Evolutionary conservation across 208 protist genomes (phyloP).

Genomic region (Novymonas esmeraldas): DNA sequence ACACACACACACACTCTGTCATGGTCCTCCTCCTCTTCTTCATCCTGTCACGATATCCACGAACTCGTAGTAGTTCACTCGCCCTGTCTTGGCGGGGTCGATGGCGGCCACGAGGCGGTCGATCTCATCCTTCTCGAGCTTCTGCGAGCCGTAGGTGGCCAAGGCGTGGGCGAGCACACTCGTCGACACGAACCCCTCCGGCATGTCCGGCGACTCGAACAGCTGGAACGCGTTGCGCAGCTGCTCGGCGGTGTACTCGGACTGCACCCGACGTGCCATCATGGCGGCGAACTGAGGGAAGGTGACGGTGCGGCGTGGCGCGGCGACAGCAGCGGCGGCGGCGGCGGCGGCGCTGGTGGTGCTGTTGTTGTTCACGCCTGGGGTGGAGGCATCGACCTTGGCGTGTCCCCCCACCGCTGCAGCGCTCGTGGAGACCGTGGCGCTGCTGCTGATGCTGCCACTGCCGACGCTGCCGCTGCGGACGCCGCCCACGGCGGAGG

Average conservation of each 20-base stretch:
- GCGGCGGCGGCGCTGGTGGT: neutral
- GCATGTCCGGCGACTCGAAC: slow-evolving; percentile 89
- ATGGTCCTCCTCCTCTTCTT: neutral
- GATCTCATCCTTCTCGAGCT: slow-evolving; percentile 82
- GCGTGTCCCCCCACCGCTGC: slow-evolving; percentile 2
- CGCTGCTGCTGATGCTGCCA: slow-evolving; percentile 4
- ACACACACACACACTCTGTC: neutral
- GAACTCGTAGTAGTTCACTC: slow-evolving; percentile 92
- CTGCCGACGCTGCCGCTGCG: slow-evolving; percentile 1
- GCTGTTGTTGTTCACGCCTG: too few species aligned
- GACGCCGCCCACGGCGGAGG: neutral
- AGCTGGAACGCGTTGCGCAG: slow-evolving; percentile 89
- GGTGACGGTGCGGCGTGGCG: slow-evolving; percentile 45
- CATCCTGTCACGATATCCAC: slow-evolving; percentile 73
- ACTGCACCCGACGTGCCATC: slow-evolving; percentile 86
- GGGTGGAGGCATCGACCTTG: neutral
- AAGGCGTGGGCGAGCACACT: slow-evolving; percentile 87
- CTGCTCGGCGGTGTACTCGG: slow-evolving; percentile 87
- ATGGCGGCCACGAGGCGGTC: slow-evolving; percentile 71
- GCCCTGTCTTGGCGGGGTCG: slow-evolving; percentile 80
- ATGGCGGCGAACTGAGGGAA: slow-evolving; percentile 90
- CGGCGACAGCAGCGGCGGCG: too few species aligned
- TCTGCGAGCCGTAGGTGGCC: slow-evolving; percentile 89
- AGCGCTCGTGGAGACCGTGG: slow-evolving; percentile 13
- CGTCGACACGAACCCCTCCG: slow-evolving; percentile 80